Base-by-base conservation (phyloP, 208 protist species). In the Trypanosoma theileri region DNA sequence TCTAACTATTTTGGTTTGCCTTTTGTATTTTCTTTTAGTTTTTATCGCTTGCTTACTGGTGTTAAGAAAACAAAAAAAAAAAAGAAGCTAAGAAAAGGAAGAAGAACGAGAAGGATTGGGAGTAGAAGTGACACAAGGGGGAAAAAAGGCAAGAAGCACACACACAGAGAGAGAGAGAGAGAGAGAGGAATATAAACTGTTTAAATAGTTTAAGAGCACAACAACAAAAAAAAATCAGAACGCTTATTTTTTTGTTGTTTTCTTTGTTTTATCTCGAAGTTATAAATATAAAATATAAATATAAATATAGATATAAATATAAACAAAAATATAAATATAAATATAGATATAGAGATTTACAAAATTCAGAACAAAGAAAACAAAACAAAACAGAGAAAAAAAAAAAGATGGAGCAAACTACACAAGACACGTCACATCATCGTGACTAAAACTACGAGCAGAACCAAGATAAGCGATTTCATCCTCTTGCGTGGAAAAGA, bases 401-500 rank as follows among this genome's bases (percentile, higher is more conserved):
- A 35, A 35, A 35, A 35, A 35, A 1, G 28, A 8, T 6, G 28
- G 28, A 8, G 28, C 28, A 35, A 35, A 35, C 28, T 35, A 35
- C 28, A 35, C 28, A 35, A 35, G 28, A 35, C 28, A 35, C 6
- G 40, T 48, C 35, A 40, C 24, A 13, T 17, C 35, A 17, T 17
- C 4, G 4, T 16, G 12, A 26, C 17, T 19, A 35, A 11, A 19
- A 40, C 26, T 54, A 31, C 44, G 12, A 13, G 14, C 26, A 68
- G 28, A 35, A 6, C 28, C 28, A 35, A 6, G 6, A 35, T 35
- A 35, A 8, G 41, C 42, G 1, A 10, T n/a, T 9, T 22, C 46
- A 9, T 59, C 59, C 41, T 42, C 46, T 28, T n/a, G 66, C 54
- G 82, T 64, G 9, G 75, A 54, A 57, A 88, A 95, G 61, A 91